Evolutionary conservation across 2,329 filamentous ascomycete species (phyloP).

Genomic region (Botrytis aclada): DNA sequence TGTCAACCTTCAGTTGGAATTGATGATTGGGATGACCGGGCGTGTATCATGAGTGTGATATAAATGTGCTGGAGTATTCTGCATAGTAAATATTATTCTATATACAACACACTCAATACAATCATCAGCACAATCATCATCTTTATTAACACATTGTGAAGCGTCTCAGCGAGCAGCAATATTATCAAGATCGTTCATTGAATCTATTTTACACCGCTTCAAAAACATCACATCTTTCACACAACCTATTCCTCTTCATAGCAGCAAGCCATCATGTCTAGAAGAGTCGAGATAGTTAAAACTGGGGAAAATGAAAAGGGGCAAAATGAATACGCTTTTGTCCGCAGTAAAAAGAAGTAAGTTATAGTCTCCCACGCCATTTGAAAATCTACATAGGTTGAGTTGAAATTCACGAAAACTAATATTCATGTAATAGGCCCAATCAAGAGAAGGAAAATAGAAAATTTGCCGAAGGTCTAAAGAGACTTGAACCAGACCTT

Average conservation of each 20-base stretch:
- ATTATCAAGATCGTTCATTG: neutral
- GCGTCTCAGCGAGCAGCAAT: neutral
- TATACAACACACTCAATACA: neutral
- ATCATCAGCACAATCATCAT: neutral
- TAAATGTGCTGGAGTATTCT: neutral
- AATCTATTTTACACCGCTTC: neutral
- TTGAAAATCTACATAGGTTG: neutral
- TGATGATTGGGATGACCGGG: neutral
- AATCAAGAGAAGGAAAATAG: neutral
- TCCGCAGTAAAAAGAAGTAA: too few species aligned
- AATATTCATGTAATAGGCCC: neutral
- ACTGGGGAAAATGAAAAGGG: too few species aligned
- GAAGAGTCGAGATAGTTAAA: neutral
- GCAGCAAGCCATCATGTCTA: neutral
- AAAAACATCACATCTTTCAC: neutral
- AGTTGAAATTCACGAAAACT: neutral
- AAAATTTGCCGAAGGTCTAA: too few species aligned
- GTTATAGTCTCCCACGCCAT: neutral
- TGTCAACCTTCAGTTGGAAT: neutral
- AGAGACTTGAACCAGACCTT: too few species aligned
- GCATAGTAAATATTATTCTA: neutral
- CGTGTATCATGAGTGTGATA: neutral
- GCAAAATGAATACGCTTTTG: too few species aligned
- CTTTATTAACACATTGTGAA: neutral
- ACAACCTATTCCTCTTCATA: neutral